Evolutionary conservation across 2,329 filamentous ascomycete species (phyloP).

Genomic region (Cryphonectria naterciae): DNA sequence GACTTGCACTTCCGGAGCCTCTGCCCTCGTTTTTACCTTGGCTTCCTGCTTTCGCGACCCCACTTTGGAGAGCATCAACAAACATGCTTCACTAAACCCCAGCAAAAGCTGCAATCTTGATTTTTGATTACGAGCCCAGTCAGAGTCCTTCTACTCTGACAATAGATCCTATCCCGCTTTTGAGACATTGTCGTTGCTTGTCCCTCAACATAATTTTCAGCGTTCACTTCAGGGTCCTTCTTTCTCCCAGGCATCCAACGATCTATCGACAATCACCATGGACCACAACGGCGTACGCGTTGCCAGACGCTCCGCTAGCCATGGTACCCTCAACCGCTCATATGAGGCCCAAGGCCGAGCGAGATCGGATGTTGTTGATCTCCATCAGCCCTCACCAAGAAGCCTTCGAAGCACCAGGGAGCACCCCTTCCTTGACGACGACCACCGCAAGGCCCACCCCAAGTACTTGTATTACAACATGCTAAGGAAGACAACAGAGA

Average conservation of each 20-base stretch:
- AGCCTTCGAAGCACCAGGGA: slow-evolving; percentile 51
- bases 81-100: slow-evolving; percentile 17
- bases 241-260: not conserved
- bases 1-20: not conserved
- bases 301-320: slow-evolving; percentile 43
- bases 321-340: slow-evolving; percentile 43
- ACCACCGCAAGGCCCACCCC: slow-evolving; percentile 46
- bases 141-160: slow-evolving; percentile 3
- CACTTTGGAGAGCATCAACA: slow-evolving; percentile 14
- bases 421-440: slow-evolving; percentile 43
- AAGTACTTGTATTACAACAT: slow-evolving; percentile 65
- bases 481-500: slow-evolving; percentile 68
- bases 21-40: not conserved
- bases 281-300: slow-evolving; percentile 32
- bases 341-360: slow-evolving; percentile 38
- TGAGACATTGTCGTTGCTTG: slow-evolving; percentile 18
- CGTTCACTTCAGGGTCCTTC: not conserved
- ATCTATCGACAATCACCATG: slow-evolving; percentile 16
- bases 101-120: slow-evolving; percentile 19
- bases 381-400: slow-evolving; percentile 37
- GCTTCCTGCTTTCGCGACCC: not conserved
- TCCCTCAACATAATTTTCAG: slow-evolving; percentile 25
- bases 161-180: slow-evolving; percentile 25
- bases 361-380: slow-evolving; percentile 17
- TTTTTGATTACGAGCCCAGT: slow-evolving; percentile 24